Conservation (phyloP, 2,329 filamentous ascomycete genomes). For the Mycogone perniciosa region DNA sequence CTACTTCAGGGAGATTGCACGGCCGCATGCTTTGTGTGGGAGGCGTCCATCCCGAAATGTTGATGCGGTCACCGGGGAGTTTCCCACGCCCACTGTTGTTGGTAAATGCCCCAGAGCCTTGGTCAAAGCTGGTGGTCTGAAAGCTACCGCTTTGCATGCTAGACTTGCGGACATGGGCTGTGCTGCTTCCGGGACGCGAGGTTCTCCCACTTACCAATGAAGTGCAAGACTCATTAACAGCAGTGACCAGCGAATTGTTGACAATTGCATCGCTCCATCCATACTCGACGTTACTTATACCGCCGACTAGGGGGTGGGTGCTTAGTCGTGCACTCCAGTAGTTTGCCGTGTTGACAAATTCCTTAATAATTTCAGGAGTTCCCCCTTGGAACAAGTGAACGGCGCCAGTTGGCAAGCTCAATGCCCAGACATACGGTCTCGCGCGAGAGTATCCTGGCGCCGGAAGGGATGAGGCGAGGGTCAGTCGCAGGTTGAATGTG, state of each 20-base stretch:
- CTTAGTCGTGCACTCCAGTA: constrained; percentile 96
- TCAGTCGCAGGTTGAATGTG: constrained; percentile 82
- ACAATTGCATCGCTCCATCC: constrained; percentile 89
- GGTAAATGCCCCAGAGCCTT: constrained; percentile 45
- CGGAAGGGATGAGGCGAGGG: constrained; percentile 83
- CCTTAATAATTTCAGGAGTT: constrained; percentile 86
- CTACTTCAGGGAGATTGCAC: constrained; percentile 67
- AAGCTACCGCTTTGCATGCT: constrained; percentile 47
- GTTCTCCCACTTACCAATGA: constrained; percentile 27
- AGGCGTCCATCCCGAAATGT: constrained; percentile 82
- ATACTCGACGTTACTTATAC: constrained; percentile 95
- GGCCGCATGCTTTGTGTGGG: constrained; percentile 87
- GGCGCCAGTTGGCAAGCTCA: constrained; percentile 85
- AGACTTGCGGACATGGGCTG: constrained; percentile 33
- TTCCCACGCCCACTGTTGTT: constrained; percentile 47
- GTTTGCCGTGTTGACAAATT: constrained; percentile 91
- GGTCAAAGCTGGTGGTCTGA: constrained; percentile 56
- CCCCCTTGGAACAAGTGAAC: constrained; percentile 98
- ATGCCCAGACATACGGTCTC: constrained; percentile 86
- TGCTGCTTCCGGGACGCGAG: constrained; percentile 47
- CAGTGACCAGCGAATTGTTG: constrained; percentile 48
- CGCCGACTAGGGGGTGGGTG: constrained; percentile 86
- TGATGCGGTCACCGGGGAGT: constrained; percentile 76
- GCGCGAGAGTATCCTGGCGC: constrained; percentile 88
- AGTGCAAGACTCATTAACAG: constrained; percentile 42